Evolutionary conservation across 2,329 filamentous ascomycete genomes (phyloP).

Genomic region (Arthrobotrys sinensis): DNA sequence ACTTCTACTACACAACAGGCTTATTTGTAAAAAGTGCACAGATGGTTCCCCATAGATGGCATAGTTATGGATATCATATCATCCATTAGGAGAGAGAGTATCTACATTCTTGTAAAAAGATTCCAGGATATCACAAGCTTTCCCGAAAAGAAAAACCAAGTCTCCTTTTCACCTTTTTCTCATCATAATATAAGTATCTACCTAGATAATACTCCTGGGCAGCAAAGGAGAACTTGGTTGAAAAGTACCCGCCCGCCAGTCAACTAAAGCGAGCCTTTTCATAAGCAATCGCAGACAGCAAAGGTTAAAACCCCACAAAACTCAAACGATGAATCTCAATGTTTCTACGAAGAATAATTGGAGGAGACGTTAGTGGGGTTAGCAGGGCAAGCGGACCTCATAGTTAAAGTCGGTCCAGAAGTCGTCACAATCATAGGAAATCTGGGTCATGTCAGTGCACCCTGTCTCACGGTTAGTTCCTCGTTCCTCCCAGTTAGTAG

Average conservation of each 20-base stretch:
- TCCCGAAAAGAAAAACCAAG: neutral
- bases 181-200: too few relatives aligned
- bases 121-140: slow-evolving; percentile 20
- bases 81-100: neutral
- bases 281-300: slow-evolving; percentile 8
- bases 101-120: neutral
- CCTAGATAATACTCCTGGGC: neutral
- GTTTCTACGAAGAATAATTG: neutral
- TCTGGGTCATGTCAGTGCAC: slow-evolving; percentile 45
- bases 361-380: slow-evolving; percentile 26
- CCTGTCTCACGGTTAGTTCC: slow-evolving; percentile 57
- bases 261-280: neutral
- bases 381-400: slow-evolving; percentile 6
- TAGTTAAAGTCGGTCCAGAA: neutral
- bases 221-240: slow-evolving; percentile 24
- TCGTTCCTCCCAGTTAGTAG: slow-evolving; percentile 33
- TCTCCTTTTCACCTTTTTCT: neutral
- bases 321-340: neutral
- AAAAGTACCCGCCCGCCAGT: slow-evolving; percentile 10
- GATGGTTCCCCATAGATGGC: too few relatives aligned
- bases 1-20: too few relatives aligned
- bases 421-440: slow-evolving; percentile 31
- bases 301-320: slow-evolving; percentile 1
- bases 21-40: too few relatives aligned
- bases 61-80: neutral